A percentile compares a stretch with the other conserved stretches of the same genome.
Evolutionary conservation across 1,139 yeast genomes (phyloP).

Genomic region (Suhomyces panamericanus): DNA sequence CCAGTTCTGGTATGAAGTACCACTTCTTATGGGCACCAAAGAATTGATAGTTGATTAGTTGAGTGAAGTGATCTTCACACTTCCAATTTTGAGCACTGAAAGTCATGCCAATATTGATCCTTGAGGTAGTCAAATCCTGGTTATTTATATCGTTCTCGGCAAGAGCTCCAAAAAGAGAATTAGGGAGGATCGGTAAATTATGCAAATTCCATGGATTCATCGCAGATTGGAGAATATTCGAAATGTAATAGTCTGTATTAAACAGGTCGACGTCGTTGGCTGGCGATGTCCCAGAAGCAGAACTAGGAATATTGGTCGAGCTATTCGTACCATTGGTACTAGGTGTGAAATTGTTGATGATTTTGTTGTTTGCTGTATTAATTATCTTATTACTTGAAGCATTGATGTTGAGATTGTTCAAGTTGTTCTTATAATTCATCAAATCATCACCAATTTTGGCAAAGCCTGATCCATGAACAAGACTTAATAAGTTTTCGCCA

Average conservation of each 20-base stretch:
- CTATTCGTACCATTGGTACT: not conserved
- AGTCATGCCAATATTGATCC: constrained; percentile 55
- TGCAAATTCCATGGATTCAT: constrained; percentile 70
- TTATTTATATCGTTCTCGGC: constrained; percentile 44
- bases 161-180: constrained; percentile 49
- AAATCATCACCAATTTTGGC: constrained; percentile 30
- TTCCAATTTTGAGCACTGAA: constrained; percentile 75
- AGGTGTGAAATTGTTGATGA: constrained; percentile 4
- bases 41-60: constrained; percentile 65
- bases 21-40: constrained; percentile 72
- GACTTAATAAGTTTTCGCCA: constrained; percentile 28
- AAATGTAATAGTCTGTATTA: constrained; percentile 25
- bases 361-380: constrained; percentile 14
- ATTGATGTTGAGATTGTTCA: constrained; percentile 18
- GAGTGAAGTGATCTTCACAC: constrained; percentile 74
- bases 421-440: constrained; percentile 22
- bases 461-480: constrained; percentile 29
- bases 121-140: constrained; percentile 32
- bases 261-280: constrained; percentile 21
- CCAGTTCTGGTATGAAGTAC: constrained; percentile 77
- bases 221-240: constrained; percentile 24
- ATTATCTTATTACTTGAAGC: constrained; percentile 14
- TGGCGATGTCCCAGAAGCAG: not conserved
- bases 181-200: constrained; percentile 58
- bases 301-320: not conserved